Conservation (phyloP, 2,329 filamentous ascomycete species). For the Colletotrichum endophyticum region DNA sequence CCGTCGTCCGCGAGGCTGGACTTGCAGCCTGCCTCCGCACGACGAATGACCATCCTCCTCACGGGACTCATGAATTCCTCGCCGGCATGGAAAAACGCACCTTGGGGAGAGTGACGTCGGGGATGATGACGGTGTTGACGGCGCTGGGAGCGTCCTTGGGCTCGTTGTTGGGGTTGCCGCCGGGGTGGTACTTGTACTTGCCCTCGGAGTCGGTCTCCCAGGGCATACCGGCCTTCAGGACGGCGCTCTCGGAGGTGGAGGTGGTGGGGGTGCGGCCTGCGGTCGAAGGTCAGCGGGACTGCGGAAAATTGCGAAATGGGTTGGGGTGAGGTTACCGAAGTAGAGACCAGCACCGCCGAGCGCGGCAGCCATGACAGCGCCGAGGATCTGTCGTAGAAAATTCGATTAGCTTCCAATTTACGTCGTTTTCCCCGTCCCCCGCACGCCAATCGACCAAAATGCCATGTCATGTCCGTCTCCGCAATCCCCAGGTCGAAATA, state of each 20-base stretch:
- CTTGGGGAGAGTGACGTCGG: constrained; percentile 91
- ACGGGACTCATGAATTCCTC: not conserved
- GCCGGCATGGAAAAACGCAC: constrained; percentile 50
- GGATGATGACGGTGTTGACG: constrained; percentile 92
- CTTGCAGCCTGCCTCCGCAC: not conserved
- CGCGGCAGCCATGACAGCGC: constrained; percentile 87
- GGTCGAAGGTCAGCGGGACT: not conserved
- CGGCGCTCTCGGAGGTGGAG: constrained; percentile 79
- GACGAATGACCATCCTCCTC: not conserved
- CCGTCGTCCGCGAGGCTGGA: not conserved
- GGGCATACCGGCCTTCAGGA: constrained; percentile 84
- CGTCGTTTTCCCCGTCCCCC: not conserved
- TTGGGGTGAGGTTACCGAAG: constrained; percentile 63
- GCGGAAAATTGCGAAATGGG: constrained; percentile 21
- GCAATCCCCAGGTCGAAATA: not conserved
- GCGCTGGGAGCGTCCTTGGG: constrained; percentile 93
- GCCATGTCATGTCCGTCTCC: not conserved
- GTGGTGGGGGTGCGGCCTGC: constrained; percentile 84
- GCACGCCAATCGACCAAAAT: not conserved
- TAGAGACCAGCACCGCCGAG: constrained; percentile 90
- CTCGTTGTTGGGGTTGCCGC: constrained; percentile 76
- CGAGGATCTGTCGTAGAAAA: constrained; percentile 72
- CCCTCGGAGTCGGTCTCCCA: constrained; percentile 74
- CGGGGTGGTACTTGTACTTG: constrained; percentile 83
- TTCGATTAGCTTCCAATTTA: constrained; percentile 6